These are phyloP conservation scores for Xylariaceae sp. DNA, from an alignment of 2,329 filamentous ascomycete genomes.

Conservation along the genomic window DNA sequence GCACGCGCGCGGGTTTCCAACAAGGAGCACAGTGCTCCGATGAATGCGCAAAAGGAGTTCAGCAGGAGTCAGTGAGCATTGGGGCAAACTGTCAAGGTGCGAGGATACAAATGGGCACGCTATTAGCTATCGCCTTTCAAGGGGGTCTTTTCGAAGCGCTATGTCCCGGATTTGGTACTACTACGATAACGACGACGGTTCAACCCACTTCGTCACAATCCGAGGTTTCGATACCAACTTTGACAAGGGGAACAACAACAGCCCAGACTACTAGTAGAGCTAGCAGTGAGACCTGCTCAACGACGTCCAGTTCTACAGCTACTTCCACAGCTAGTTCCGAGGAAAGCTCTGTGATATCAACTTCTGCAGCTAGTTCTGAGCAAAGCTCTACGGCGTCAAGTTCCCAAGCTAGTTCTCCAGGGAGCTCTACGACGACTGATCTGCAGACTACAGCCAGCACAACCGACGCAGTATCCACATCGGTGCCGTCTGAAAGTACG, in stretches of 20 bases:
- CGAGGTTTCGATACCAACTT: not conserved
- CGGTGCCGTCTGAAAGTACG: not conserved
- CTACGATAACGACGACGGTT: conserved; percentile 21
- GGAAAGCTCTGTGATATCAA: not conserved
- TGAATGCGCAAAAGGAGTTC: conserved; percentile 24
- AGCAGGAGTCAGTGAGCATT: conserved; percentile 15
- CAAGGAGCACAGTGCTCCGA: conserved; percentile 22
- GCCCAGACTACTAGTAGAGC: too few relatives aligned
- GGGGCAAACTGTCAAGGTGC: conserved; percentile 19
- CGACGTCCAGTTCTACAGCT: conserved; percentile 2
- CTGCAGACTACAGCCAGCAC: too few relatives aligned
- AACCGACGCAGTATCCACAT: conserved; percentile 1
- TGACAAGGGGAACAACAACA: conserved; percentile 4
- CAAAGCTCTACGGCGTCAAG: too few relatives aligned
- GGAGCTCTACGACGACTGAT: too few relatives aligned
- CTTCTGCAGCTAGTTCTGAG: too few relatives aligned
- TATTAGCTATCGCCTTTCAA: conserved; percentile 24
- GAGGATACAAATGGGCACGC: conserved; percentile 19
- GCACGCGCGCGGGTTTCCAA: conserved; percentile 22
- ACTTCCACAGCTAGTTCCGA: too few relatives aligned
- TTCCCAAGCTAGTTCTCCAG: too few relatives aligned
- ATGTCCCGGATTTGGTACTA: conserved; percentile 21
- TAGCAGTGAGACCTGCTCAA: conserved; percentile 1
- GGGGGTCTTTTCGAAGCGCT: conserved; percentile 23
- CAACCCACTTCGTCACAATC: conserved; percentile 15